phyloP scores from a whole-genome alignment of 2,329 filamentous ascomycete species.

The Monilinia fructicola region DNA sequence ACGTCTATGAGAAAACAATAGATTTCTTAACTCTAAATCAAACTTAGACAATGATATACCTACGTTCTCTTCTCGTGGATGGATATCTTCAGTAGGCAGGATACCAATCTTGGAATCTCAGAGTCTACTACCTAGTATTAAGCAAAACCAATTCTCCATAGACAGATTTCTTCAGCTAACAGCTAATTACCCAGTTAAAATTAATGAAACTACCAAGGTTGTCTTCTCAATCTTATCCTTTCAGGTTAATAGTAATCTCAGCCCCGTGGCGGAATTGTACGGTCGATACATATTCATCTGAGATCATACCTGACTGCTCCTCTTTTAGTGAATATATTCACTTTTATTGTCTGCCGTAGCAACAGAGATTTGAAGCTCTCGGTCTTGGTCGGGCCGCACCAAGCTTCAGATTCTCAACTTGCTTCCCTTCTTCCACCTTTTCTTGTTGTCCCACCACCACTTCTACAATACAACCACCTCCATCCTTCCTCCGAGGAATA shows the following conservation, averaged over 20 bases:
- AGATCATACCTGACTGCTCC: neutral
- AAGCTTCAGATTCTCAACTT: neutral
- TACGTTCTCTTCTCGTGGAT: rapidly evolving
- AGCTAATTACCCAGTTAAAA: neutral
- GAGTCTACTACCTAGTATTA: neutral
- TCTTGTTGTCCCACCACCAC: neutral
- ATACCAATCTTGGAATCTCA: neutral
- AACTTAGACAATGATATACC: neutral
- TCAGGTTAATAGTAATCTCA: neutral
- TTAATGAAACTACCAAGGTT: neutral
- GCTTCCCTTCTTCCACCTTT: neutral
- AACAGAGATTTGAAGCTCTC: neutral
- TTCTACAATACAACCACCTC: neutral
- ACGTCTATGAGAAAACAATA: neutral
- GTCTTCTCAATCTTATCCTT: neutral
- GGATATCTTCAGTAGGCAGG: neutral
- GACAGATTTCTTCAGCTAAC: neutral
- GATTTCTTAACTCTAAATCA: neutral
- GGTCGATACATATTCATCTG: neutral
- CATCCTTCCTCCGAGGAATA: neutral
- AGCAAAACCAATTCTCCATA: neutral
- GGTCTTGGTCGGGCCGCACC: neutral
- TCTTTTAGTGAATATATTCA: neutral
- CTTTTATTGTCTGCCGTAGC: neutral
- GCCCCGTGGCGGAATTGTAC: neutral